Base-by-base conservation (phyloP, 129 eudicot species). In the Ambrosia artemisiifolia region DNA sequence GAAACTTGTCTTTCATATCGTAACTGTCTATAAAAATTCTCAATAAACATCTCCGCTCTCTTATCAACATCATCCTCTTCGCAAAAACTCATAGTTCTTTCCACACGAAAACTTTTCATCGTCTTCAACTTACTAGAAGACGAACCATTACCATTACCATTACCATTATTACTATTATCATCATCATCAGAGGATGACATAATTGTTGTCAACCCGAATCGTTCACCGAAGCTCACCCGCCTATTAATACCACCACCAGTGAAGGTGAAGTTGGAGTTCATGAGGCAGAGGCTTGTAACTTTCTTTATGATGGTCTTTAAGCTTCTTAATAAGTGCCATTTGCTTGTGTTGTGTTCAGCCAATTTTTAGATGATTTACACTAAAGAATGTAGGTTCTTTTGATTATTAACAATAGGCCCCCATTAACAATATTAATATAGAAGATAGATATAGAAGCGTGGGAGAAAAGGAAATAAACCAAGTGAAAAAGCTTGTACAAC, bases 21-120 rank as follows among this genome's bases (percentile, higher is more conserved):
- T 18, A 93, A 84, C 38, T 87, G 95, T n/a, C 79, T 71, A 67
- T 85, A 77, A 44, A 90, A 90, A 51, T 93, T 93, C 5, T 83
- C 70, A 3, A 93, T 90, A 70, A 93, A 93, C 69, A 80, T 69
- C 14, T 92, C 95, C 4, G 98, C 91, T 71, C 83, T 88, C 74
- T 75, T 83, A 63, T 93, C 95, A 34, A 93, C 51, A 83, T 93
- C 98, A 50, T 93, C 96, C 34, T 80, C 90, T 20, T 69, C 72
- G 2, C 83, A 82, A 67, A 71, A 84, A 63, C 88, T 82, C 12
- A 43, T 83, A 3, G 85, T 84, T 76, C 90, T 77, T 20, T 83
- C 82, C 2, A 76, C 51, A 46, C 20, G 60, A 67, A 76, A 57
- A 51, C 80, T 76, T 76, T 18, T 67, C 11, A 60, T 64, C 19